Percentiles rank a stretch among this genome's conserved stretches.
These are phyloP conservation scores for Bonia amplexicaulis DNA, from an alignment of 176 grass and related monocot species.

Conservation along the genomic window DNA sequence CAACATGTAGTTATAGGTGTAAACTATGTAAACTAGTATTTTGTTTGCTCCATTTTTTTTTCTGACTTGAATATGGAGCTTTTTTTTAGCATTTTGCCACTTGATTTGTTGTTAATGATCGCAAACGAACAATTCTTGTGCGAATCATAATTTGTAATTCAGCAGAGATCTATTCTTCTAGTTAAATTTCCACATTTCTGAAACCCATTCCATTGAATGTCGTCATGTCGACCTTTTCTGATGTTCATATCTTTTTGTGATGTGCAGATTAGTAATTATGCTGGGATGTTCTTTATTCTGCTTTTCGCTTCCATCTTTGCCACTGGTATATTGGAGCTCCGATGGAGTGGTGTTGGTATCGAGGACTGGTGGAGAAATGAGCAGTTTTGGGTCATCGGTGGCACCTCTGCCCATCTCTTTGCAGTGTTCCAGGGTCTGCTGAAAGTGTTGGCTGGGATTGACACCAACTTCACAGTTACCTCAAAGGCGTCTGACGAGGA, in stretches of 20 bases:
- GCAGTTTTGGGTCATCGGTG: conserved; percentile 96
- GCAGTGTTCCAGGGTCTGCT: conserved; percentile 89
- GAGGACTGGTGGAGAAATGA: conserved; percentile 96
- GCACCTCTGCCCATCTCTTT: conserved; percentile 90
- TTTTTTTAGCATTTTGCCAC: background rate
- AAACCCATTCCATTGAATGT: background rate
- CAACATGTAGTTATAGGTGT: background rate
- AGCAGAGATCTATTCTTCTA: background rate
- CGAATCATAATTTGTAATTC: background rate
- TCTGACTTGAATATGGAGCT: background rate
- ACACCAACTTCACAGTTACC: conserved; percentile 96
- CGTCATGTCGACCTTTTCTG: background rate
- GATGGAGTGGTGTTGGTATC: conserved; percentile 93
- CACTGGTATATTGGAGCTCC: conserved; percentile 78
- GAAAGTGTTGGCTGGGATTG: conserved; percentile 79
- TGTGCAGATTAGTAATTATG: conserved; percentile 87
- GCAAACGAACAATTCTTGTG: background rate
- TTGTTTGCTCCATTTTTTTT: background rate
- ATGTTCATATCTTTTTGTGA: conserved; percentile 27
- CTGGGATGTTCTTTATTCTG: conserved; percentile 88
- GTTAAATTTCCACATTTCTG: background rate
- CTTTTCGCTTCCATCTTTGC: conserved; percentile 78
- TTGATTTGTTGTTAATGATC: background rate
- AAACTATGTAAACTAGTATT: background rate
- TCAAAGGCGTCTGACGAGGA: conserved; percentile 89